Evolutionary conservation across 208 protist species (phyloP).

Genomic region (Leishmania amazonensis): DNA sequence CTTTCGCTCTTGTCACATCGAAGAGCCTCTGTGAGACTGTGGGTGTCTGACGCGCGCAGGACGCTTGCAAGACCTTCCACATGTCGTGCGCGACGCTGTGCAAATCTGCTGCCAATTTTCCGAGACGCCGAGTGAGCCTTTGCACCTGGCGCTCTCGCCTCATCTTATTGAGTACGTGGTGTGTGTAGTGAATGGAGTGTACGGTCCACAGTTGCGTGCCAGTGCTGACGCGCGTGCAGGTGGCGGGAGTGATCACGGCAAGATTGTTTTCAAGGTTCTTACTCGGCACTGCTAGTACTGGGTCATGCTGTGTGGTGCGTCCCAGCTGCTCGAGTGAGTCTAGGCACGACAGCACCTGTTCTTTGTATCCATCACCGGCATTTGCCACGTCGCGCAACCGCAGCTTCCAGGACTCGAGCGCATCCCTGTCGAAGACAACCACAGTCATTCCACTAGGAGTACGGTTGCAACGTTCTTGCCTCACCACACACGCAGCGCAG

Average conservation of each 20-base stretch:
- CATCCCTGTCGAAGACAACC: constrained; percentile 3
- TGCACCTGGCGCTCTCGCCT: constrained; percentile 10
- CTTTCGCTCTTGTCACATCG: background rate
- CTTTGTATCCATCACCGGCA: background rate
- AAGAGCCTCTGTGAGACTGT: background rate
- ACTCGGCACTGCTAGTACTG: background rate
- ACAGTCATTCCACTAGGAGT: background rate
- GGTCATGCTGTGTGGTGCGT: background rate
- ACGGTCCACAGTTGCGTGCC: constrained; percentile 52
- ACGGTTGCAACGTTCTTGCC: background rate
- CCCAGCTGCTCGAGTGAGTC: constrained; percentile 6
- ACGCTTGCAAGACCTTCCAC: constrained; percentile 13
- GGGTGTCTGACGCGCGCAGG: background rate
- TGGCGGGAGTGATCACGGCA: background rate
- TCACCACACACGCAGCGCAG: background rate
- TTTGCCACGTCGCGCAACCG: background rate
- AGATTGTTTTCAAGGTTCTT: background rate
- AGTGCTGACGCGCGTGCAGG: background rate
- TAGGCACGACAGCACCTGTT: background rate
- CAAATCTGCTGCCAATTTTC: constrained; percentile 13
- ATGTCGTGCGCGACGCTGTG: constrained; percentile 17
- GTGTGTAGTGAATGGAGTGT: constrained; percentile 32
- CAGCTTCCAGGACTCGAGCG: constrained; percentile 1
- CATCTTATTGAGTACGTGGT: constrained; percentile 40
- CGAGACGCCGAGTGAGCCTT: constrained; percentile 15